A percentile compares a stretch with the other conserved stretches of the same genome.
phyloP scores from a whole-genome alignment of 148 eudicot genomes.

The Cornus suecica region DNA sequence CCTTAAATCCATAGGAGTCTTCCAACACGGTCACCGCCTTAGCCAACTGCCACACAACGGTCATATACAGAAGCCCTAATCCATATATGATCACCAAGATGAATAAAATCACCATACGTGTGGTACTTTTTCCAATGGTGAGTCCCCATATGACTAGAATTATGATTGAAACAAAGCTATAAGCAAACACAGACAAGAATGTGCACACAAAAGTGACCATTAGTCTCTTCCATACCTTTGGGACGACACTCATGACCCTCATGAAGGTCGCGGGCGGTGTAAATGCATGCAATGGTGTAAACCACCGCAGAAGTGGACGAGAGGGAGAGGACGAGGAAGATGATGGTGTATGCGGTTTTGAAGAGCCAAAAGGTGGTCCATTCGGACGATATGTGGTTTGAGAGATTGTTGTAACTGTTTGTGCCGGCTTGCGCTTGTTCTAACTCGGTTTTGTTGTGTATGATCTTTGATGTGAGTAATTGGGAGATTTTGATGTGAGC shows the following conservation, averaged over 20 bases:
- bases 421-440: background rate
- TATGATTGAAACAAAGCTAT: background rate
- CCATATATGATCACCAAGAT: background rate
- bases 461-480: conserved; percentile 2
- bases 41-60: conserved; percentile 19
- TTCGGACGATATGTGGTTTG: conserved; percentile 1
- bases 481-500: conserved; percentile 8
- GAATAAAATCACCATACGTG: background rate
- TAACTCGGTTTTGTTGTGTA: background rate
- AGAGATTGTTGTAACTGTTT: background rate
- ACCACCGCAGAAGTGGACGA: conserved; percentile 20
- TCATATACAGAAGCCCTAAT: conserved; percentile 8
- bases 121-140: background rate
- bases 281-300: conserved; percentile 17
- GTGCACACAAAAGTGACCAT: conserved; percentile 12
- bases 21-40: conserved; percentile 19
- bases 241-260: conserved; percentile 16
- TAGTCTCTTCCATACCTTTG: conserved; percentile 15
- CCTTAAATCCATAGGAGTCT: conserved; percentile 6
- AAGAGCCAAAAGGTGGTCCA: background rate
- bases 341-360: conserved; percentile 8
- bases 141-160: background rate
- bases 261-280: conserved; percentile 13
- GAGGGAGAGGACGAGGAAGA: conserved; percentile 15
- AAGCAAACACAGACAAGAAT: background rate